Evolutionary conservation across 768 basidiomycete genomes (phyloP), one percentile per base, ranked within the genome.

Genomic region (Collybiopsis luxurians): DNA sequence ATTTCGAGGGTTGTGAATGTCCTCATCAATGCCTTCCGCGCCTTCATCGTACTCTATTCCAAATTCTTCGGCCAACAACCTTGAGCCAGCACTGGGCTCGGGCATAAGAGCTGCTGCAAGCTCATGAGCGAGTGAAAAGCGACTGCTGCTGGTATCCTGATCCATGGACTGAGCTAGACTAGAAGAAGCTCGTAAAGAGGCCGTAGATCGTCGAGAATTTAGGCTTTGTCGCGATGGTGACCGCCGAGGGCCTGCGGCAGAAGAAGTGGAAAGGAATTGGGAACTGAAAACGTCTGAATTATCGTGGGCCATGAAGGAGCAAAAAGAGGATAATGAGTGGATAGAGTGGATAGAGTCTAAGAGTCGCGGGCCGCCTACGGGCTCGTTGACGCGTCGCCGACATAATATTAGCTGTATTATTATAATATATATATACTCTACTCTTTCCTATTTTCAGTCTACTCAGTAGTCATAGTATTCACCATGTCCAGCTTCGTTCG

Each of bases 31-130:
- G 38, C 88, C 89, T 71, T 92, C 89, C 27, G 88, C 89, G 44
- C 89, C 90, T 67, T 92, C 90, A 59, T 93, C 92, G 61, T 89
- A 92, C 66, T 93, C 92, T 59, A 94, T 87, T 10, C 92, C 92
- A 60, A 94, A 90, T 69, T 94, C 92, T 71, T 93, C 92, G 12
- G 89, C 89, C 4, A 94, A 77, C 30, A 92, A 70, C 68, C 84
- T 87, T 23, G 90, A 92, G 53, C 88, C 84, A 26, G 82, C 77
- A 50, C 80, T 87, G 0, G 92, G 91, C 71, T 94, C 92, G 23
- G 91, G 92, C 85, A 92, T 89, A 54, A 94, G 79, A 10, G 92
- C 92, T 31, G 87, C 84, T 5, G 92, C 92, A 34, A 94, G 82
- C 66, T 94, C 92, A 70, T 94, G 91, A 4, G 92, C 92, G 30